Percentiles rank a stretch among this genome's conserved stretches.
These are phyloP conservation scores for Magnaporthiopsis incrustans DNA, from an alignment of 2,329 filamentous ascomycete species.

Conservation along the genomic window DNA sequence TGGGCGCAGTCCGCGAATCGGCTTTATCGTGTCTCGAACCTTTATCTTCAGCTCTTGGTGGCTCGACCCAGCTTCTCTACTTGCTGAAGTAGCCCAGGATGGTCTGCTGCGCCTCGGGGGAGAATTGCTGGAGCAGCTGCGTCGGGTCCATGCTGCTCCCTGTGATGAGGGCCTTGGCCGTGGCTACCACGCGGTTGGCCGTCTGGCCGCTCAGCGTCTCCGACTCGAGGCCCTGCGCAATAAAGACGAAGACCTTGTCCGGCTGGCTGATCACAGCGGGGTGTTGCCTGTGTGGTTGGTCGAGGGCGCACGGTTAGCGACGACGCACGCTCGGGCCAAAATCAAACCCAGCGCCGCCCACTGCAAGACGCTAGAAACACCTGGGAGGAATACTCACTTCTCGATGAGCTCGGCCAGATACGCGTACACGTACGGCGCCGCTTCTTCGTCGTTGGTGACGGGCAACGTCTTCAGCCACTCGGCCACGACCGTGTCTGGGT, in stretches of 20 bases:
- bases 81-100: conserved; percentile 65
- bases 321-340: neutral
- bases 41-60: neutral
- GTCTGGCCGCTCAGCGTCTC: conserved; percentile 84
- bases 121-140: conserved; percentile 66
- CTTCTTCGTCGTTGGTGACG: conserved; percentile 92
- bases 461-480: conserved; percentile 90
- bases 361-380: neutral
- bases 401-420: conserved; percentile 89
- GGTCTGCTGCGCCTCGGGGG: conserved; percentile 70
- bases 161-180: conserved; percentile 70
- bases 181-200: conserved; percentile 64
- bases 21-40: neutral
- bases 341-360: too few species aligned
- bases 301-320: neutral
- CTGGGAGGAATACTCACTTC: conserved; percentile 59
- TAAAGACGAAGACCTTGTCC: conserved; percentile 73
- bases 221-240: conserved; percentile 82
- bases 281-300: conserved; percentile 58
- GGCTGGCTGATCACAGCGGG: conserved; percentile 71
- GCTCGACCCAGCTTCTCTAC: conserved; percentile 3
- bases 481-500: conserved; percentile 66
- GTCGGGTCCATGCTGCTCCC: conserved; percentile 67
- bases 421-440: conserved; percentile 89
- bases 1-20: neutral